Base-by-base conservation (phyloP, 495 filamentous ascomycete genomes). In the Sphaerosporella brunnea region DNA sequence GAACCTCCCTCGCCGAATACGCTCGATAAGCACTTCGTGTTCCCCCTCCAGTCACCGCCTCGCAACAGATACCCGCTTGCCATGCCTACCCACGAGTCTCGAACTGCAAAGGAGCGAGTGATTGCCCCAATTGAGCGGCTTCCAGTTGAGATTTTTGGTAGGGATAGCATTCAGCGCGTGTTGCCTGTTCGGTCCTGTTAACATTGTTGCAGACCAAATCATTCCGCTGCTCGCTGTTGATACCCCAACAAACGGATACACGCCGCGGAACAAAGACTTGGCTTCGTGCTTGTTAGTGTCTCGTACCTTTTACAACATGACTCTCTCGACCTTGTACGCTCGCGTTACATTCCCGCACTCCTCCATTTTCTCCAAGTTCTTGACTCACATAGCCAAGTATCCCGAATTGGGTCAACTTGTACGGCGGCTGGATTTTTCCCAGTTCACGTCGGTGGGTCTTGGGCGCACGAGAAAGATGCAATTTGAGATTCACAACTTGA, bases 301-400 rank as follows among this genome's bases (percentile, higher is more conserved):
- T 1, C 75, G 73, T 52, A 77, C 77, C 19, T 65, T 90, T 54
- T 81, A 88, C 59, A 72, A 74, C 13, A 79, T 79, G 18, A 88
- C 84, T 11, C 66, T 90, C 23, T 73, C 71, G 37, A 82, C 82
- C 36, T 72, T 93, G 32, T 90, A 90, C 68, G 69, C 73, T 54
- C 76, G 81, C 60, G 82, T 90, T 68, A 87, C 82, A 19, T 79
- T 93, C 55, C 84, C 84, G 3, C 84, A 88, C 65, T 90, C 84
- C 11, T 64, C 77, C 36, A 83, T 88, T 61, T 93, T 87, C 65
- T 78, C 76, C 54, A 93, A 93, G 64, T 84, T 87, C 50, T 72
- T 87, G 24, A 65, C 69, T 47, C 82, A 84, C 55, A 65, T 90
- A 55, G 64, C 69, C 13, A 68, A 71, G 40, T 75, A 87, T 60